Conservation (phyloP, 768 basidiomycete species). For the Panus rudis region DNA sequence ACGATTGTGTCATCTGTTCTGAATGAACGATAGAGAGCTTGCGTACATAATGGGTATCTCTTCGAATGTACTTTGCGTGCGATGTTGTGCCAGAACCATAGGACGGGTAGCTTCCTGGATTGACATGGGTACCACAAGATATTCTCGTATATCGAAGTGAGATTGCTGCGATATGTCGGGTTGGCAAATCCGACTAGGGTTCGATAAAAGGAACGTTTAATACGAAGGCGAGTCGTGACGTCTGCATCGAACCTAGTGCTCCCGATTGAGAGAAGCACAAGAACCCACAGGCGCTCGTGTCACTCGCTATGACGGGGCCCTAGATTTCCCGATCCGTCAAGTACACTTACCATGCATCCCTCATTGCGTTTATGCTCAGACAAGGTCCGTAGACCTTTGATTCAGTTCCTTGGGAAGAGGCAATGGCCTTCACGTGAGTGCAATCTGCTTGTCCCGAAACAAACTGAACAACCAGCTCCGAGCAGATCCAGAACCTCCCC, state of each 20-base stretch:
- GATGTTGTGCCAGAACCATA: constrained; percentile 7
- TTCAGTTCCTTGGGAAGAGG: constrained; percentile 23
- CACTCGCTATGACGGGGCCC: too few species aligned
- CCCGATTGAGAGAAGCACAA: too few species aligned
- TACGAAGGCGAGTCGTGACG: too few species aligned
- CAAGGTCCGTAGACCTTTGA: constrained; percentile 17
- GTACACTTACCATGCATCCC: constrained; percentile 21
- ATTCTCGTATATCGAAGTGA: too few species aligned
- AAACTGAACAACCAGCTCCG: background rate
- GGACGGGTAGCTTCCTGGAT: constrained; percentile 4
- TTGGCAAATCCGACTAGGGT: too few species aligned
- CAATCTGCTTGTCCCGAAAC: background rate
- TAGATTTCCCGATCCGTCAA: too few species aligned
- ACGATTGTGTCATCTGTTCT: background rate
- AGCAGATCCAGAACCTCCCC: constrained; percentile 21
- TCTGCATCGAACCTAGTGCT: too few species aligned
- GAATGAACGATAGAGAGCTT: background rate
- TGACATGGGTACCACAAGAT: too few species aligned
- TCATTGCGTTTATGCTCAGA: constrained; percentile 18
- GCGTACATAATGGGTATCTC: constrained; percentile 25
- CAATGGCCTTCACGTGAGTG: constrained; percentile 21
- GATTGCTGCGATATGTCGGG: too few species aligned
- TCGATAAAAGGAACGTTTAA: too few species aligned
- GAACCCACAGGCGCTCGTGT: too few species aligned
- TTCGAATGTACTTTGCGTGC: constrained; percentile 22